Evolutionary conservation across 140 eudicot genomes (phyloP).

Genomic region (Senecio squalidus): DNA sequence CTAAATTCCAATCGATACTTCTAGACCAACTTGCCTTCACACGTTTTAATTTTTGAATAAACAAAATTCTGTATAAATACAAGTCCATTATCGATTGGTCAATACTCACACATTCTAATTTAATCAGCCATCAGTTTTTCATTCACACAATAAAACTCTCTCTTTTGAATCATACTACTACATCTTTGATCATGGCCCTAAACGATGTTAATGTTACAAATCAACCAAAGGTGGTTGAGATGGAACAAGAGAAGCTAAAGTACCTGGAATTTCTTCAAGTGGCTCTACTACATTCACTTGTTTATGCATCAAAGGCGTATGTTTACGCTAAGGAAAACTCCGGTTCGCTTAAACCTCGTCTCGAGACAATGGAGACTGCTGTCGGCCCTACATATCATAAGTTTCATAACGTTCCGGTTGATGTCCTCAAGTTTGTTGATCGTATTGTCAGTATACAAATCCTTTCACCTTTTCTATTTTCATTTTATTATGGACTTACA

Average conservation of each 20-base stretch:
- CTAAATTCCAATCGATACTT: no score
- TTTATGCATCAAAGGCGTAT: constrained; percentile 41
- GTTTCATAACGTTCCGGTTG: constrained; percentile 52
- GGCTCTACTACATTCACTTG: constrained; percentile 36
- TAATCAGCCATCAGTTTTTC: neutral
- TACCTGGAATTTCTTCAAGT: constrained; percentile 59
- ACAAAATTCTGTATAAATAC: no score
- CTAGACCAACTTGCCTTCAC: no score
- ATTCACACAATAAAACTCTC: neutral
- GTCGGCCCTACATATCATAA: constrained; percentile 60
- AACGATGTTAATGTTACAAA: constrained; percentile 9
- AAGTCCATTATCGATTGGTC: no score
- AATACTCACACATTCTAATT: constrained; percentile 3
- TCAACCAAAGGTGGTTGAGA: constrained; percentile 23
- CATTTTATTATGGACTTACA: no score
- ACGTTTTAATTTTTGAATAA: no score
- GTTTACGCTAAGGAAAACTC: constrained; percentile 66
- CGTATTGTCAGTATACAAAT: constrained; percentile 71
- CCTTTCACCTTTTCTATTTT: no score
- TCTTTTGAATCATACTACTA: neutral
- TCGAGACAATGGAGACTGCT: constrained; percentile 60
- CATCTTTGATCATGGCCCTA: constrained; percentile 22
- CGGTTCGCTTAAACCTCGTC: constrained; percentile 72
- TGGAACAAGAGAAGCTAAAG: constrained; percentile 49
- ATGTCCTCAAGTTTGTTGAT: constrained; percentile 63